These are phyloP conservation scores for Trichomonas vaginalis DNA, from an alignment of 208 protist species.

Conservation along the genomic window DNA sequence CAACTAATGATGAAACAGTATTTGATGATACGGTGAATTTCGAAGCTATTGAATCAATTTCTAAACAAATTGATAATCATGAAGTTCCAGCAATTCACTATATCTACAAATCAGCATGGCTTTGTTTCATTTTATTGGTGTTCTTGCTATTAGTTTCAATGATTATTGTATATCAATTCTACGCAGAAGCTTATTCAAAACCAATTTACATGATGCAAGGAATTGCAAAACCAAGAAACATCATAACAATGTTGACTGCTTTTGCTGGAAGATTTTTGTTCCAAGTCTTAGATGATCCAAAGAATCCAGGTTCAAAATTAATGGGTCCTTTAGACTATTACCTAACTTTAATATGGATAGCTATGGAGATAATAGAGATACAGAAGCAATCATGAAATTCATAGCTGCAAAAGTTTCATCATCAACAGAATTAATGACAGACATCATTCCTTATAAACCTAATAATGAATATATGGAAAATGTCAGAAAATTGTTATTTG, in stretches of 20 bases:
- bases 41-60: background rate
- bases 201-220: background rate
- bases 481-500: background rate
- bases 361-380: background rate
- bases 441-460: background rate
- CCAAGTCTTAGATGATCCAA: background rate
- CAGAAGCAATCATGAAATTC: background rate
- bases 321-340: background rate
- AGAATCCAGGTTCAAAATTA: background rate
- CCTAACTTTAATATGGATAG: background rate
- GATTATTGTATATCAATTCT: background rate
- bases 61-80: background rate
- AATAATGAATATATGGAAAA: background rate
- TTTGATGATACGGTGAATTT: background rate
- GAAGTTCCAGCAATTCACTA: background rate
- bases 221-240: too few relatives aligned
- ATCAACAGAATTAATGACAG: background rate
- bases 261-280: background rate
- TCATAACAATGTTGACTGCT: too few relatives aligned
- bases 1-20: background rate
- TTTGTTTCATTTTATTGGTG: background rate
- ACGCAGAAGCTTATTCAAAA: background rate
- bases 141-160: background rate
- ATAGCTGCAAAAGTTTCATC: background rate
- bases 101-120: background rate